Percentiles rank a stretch among this genome's conserved stretches.
phyloP scores from a whole-genome alignment of 2,329 filamentous ascomycete genomes.

The Drechslerella stenobrocha region DNA sequence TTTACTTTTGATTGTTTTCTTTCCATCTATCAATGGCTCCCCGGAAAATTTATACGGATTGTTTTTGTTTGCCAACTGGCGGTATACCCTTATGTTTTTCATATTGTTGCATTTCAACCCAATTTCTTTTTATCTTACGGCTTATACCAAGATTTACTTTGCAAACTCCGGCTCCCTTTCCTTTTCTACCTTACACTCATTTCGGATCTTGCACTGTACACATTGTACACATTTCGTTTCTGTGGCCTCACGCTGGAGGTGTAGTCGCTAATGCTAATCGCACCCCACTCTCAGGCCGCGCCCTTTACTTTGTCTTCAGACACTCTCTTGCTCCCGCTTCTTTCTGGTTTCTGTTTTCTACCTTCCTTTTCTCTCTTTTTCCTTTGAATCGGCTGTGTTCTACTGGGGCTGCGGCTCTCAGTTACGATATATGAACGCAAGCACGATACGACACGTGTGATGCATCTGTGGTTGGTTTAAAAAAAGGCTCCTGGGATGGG shows the following conservation, averaged over 20 bases:
- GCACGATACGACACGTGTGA: neutral
- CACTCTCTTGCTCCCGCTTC: constrained; percentile 20
- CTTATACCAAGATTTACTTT: constrained; percentile 46
- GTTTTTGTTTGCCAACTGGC: constrained; percentile 18
- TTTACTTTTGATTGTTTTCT: constrained; percentile 20
- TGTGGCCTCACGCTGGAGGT: constrained; percentile 22
- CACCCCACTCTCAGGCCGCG: constrained; percentile 11
- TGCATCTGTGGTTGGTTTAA: neutral
- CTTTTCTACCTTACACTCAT: constrained; percentile 7
- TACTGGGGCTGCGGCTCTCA: constrained; percentile 3
- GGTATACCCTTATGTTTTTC: constrained; percentile 23
- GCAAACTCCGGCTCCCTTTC: constrained; percentile 6
- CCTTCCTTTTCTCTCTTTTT: constrained; percentile 9
- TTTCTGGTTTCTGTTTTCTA: constrained; percentile 14
- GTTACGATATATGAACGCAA: constrained; percentile 30
- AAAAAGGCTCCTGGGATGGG: neutral
- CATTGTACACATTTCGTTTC: constrained; percentile 17
- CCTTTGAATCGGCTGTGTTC: constrained; percentile 10
- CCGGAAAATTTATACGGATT: constrained; percentile 20
- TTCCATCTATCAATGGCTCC: constrained; percentile 34
- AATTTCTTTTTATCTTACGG: constrained; percentile 30
- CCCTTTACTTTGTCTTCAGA: constrained; percentile 19
- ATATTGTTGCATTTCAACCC: constrained; percentile 23
- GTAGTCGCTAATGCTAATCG: constrained; percentile 48
- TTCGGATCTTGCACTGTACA: constrained; percentile 15